Evolutionary conservation across 2,329 filamentous ascomycete species (phyloP).

Genomic region (Colletotrichum sp.): DNA sequence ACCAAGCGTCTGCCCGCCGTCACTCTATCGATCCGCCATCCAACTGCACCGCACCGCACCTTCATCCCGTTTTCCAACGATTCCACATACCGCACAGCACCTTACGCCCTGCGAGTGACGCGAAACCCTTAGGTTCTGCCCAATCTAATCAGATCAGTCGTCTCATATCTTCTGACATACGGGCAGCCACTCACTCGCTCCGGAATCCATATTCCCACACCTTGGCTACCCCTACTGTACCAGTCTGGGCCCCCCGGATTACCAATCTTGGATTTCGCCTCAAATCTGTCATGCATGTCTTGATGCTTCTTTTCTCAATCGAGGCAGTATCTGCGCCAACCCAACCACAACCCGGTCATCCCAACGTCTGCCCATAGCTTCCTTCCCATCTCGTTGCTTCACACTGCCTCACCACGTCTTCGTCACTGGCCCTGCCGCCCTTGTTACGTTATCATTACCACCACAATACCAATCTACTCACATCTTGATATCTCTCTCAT

Average conservation of each 20-base stretch:
- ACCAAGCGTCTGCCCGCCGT: background rate
- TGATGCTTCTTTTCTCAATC: constrained; percentile 15
- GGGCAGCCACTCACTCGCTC: background rate
- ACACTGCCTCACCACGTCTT: background rate
- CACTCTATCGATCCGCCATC: background rate
- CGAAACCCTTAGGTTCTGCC: background rate
- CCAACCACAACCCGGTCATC: background rate
- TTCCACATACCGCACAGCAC: background rate
- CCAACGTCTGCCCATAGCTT: background rate
- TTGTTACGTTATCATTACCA: constrained; percentile 10
- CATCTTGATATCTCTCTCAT: background rate
- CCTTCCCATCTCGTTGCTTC: background rate
- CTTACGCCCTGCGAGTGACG: background rate
- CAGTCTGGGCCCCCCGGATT: background rate
- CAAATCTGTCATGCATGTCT: constrained; percentile 15
- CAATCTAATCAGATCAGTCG: background rate
- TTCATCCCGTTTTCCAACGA: background rate
- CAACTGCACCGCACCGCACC: constrained; percentile 1
- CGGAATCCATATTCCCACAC: background rate
- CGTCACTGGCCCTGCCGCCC: background rate
- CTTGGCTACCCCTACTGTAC: background rate
- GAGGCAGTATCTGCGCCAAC: constrained; percentile 12
- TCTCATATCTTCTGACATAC: background rate
- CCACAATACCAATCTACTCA: background rate
- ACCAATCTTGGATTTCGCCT: background rate